Conservation (phyloP, 2,329 filamentous ascomycete genomes). For the Anthostomella pinea region DNA sequence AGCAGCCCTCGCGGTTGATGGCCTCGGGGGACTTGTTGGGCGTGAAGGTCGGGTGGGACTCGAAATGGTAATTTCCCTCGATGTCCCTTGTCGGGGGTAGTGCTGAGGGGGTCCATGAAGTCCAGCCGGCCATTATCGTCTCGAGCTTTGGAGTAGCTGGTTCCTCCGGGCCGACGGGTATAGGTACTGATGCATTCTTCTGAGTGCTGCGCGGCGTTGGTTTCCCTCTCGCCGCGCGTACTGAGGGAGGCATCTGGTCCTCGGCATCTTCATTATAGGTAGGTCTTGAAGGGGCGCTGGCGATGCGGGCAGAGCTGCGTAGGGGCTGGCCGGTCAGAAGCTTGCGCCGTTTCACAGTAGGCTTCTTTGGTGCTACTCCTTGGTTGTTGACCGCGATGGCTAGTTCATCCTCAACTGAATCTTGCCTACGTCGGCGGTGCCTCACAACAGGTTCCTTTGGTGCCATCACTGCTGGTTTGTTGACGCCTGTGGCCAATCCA, state of each 20-base stretch:
- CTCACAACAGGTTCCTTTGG: too few relatives aligned
- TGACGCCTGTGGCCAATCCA: constrained; percentile 18
- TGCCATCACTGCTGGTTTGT: too few relatives aligned
- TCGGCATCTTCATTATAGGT: constrained; percentile 36
- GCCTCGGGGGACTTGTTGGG: constrained; percentile 53
- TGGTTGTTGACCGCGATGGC: constrained; percentile 4
- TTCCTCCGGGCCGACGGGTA: neutral
- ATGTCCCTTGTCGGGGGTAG: constrained; percentile 39
- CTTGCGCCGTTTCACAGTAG: constrained; percentile 39
- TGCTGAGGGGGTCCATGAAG: constrained; percentile 40
- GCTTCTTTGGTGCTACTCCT: constrained; percentile 11
- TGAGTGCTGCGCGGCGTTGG: neutral
- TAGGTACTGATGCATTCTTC: neutral
- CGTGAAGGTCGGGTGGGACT: constrained; percentile 40
- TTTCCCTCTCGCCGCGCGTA: constrained; percentile 2
- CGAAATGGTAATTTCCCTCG: constrained; percentile 44
- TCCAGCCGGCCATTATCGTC: constrained; percentile 37
- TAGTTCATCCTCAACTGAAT: too few relatives aligned
- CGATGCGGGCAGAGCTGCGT: constrained; percentile 46
- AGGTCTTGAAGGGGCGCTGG: constrained; percentile 34
- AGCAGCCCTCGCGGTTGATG: constrained; percentile 50
- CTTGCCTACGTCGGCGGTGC: too few relatives aligned
- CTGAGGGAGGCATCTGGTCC: constrained; percentile 1
- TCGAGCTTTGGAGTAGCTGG: constrained; percentile 12
- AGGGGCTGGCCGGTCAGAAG: constrained; percentile 34